Percentiles rank a stretch among this genome's conserved stretches.
phyloP scores from a whole-genome alignment of 2,329 filamentous ascomycete species.

The Fusarium humuli region DNA sequence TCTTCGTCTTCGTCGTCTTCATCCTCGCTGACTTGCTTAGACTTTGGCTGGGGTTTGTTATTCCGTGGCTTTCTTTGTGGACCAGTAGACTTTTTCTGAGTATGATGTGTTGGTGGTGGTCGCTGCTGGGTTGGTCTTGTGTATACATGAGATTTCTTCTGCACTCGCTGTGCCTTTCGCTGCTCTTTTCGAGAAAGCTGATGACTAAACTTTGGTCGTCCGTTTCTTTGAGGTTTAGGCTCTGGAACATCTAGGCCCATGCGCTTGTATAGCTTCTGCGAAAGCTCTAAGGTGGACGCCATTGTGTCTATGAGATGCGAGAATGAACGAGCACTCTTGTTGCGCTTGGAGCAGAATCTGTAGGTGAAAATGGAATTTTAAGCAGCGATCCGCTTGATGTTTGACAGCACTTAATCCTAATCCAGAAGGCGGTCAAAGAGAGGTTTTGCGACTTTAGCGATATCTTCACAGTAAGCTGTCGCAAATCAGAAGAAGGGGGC shows the following conservation, averaged over 20 bases:
- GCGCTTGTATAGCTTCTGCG: conserved; percentile 53
- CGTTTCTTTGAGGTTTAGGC: conserved; percentile 24
- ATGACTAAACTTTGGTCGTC: conserved; percentile 29
- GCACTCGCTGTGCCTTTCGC: conserved; percentile 72
- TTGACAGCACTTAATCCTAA: conserved; percentile 4
- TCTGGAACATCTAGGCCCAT: conserved; percentile 52
- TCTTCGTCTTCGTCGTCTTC: conserved; percentile 27
- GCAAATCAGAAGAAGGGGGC: background rate
- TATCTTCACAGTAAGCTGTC: background rate
- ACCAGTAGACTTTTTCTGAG: conserved; percentile 16
- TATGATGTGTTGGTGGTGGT: background rate
- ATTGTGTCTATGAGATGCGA: conserved; percentile 8
- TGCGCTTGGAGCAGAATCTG: background rate
- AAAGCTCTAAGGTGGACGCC: conserved; percentile 50
- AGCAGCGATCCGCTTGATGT: conserved; percentile 10
- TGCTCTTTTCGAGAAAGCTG: conserved; percentile 68
- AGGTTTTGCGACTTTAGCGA: background rate
- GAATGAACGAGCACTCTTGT: background rate
- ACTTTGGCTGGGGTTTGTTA: conserved; percentile 8
- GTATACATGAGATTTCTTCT: conserved; percentile 65
- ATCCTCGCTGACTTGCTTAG: conserved; percentile 22
- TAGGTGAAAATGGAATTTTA: conserved; percentile 12
- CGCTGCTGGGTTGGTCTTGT: conserved; percentile 35
- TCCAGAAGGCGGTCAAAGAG: conserved; percentile 20
- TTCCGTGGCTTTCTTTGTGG: conserved; percentile 4